phyloP scores from a whole-genome alignment of 2,329 filamentous ascomycete species.

The Apiospora sp. region DNA sequence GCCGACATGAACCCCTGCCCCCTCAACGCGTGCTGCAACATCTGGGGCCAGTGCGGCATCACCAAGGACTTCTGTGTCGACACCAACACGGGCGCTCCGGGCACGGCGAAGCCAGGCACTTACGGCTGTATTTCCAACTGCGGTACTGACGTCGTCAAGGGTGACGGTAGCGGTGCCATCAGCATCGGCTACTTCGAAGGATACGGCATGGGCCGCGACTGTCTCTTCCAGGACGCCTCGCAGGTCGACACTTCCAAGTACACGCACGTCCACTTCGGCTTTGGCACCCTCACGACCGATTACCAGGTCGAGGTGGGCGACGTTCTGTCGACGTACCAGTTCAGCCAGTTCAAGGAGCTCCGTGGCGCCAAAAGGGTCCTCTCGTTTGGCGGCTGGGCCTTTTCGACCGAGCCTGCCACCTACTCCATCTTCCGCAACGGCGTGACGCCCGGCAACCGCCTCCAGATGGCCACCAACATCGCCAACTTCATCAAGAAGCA shows the following conservation, averaged over 20 bases:
- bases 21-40: constrained; percentile 33
- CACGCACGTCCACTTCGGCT: constrained; percentile 43
- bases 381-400: constrained; percentile 54
- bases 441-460: constrained; percentile 44
- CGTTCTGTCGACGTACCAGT: constrained; percentile 38
- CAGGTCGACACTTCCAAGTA: constrained; percentile 30
- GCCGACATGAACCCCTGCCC: constrained; percentile 32
- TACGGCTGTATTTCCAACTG: constrained; percentile 31
- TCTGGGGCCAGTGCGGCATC: constrained; percentile 32
- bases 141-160: constrained; percentile 30
- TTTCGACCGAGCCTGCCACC: constrained; percentile 47
- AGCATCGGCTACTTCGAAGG: constrained; percentile 32
- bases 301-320: constrained; percentile 39
- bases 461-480: constrained; percentile 42
- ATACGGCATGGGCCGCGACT: constrained; percentile 30
- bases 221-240: constrained; percentile 30
- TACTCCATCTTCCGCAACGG: constrained; percentile 48
- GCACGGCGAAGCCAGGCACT: neutral
- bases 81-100: constrained; percentile 25
- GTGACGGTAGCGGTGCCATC: constrained; percentile 4
- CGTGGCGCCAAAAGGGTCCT: constrained; percentile 48
- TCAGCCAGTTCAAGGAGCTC: constrained; percentile 42
- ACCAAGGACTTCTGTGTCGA: constrained; percentile 28
- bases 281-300: constrained; percentile 40
- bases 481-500: constrained; percentile 45